Evolutionary conservation across 208 protist genomes (phyloP).

Genomic region (Acanthamoeba sp.): DNA sequence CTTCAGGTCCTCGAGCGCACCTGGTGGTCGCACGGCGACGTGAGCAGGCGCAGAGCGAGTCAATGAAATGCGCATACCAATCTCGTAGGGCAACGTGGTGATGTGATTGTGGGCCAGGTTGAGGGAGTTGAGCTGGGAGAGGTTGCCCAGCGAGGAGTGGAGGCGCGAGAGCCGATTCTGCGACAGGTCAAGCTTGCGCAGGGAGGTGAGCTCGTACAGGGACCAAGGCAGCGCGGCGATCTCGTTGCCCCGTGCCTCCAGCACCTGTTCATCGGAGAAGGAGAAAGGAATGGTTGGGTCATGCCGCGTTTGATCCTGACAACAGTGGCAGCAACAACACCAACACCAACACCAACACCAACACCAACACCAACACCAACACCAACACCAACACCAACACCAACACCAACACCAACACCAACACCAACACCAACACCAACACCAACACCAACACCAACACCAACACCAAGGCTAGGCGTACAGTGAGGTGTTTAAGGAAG

Average conservation of each 20-base stretch:
- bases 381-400: too few species aligned
- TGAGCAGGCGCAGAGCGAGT: neutral
- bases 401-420: too few species aligned
- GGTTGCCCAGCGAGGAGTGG: conserved; percentile 26
- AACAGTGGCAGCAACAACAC: too few species aligned
- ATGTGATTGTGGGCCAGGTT: conserved; percentile 47
- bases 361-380: too few species aligned
- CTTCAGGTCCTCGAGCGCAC: neutral
- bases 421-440: too few species aligned
- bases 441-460: too few species aligned
- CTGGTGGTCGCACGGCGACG: neutral
- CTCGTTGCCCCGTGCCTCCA: conserved; percentile 15
- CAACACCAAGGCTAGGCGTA: neutral
- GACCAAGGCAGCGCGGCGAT: neutral
- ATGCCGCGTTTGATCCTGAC: too few species aligned
- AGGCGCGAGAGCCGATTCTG: conserved; percentile 15
- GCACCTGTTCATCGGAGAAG: too few species aligned
- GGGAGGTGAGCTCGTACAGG: neutral
- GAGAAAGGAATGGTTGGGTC: too few species aligned
- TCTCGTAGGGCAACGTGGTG: neutral
- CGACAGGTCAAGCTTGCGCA: conserved; percentile 18
- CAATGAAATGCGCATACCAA: neutral
- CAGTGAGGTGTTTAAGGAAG: conserved; percentile 19
- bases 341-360: too few species aligned
- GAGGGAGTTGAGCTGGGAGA: neutral